Conservation (phyloP, 1,139 yeast species). For the Lodderomyces oxycetoniae region DNA sequence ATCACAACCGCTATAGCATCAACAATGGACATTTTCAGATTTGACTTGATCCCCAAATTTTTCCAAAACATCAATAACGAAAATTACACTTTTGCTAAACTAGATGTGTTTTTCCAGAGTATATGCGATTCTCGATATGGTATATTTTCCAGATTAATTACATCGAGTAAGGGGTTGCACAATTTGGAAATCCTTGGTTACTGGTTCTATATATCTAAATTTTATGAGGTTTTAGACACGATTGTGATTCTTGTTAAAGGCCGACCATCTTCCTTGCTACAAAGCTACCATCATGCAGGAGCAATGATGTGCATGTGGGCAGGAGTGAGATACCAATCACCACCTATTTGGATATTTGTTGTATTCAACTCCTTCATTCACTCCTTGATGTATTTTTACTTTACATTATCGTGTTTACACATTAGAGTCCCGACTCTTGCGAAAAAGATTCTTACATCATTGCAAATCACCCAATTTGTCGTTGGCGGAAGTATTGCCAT, state of each 20-base stretch:
- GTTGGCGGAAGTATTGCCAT: constrained; percentile 68
- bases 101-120: constrained; percentile 46
- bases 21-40: constrained; percentile 28
- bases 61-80: constrained; percentile 11
- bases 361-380: constrained; percentile 77
- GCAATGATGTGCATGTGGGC: constrained; percentile 86
- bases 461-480: constrained; percentile 69
- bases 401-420: constrained; percentile 58
- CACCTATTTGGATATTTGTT: constrained; percentile 79
- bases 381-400: constrained; percentile 72
- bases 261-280: constrained; percentile 61
- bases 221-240: constrained; percentile 70
- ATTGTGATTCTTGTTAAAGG: constrained; percentile 66
- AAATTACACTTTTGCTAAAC: constrained; percentile 11
- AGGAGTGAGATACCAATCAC: constrained; percentile 65
- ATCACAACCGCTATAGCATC: constrained; percentile 49
- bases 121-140: constrained; percentile 62
- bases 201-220: constrained; percentile 68
- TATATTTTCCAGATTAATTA: constrained; percentile 36
- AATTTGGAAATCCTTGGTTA: constrained; percentile 61
- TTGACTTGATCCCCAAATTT: constrained; percentile 12
- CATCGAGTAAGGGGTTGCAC: constrained; percentile 20
- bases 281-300: constrained; percentile 77
- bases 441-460: constrained; percentile 58
- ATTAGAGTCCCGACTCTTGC: constrained; percentile 54